These are phyloP conservation scores for Phylloboletellus chloephorus DNA, from an alignment of 1,284 basidiomycete species.

Conservation along the genomic window DNA sequence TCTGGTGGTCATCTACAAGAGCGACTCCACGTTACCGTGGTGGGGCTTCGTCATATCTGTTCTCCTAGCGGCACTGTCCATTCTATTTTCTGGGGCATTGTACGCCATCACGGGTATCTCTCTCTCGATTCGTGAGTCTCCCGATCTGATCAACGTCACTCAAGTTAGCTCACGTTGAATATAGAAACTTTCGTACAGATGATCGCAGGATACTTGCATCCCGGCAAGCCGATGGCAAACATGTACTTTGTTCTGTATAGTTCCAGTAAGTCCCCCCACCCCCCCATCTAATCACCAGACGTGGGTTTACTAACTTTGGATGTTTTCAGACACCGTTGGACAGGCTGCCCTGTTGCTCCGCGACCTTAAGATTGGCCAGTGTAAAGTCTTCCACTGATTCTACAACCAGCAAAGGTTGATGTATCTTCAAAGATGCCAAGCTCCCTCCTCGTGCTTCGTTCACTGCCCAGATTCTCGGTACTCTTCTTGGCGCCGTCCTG, in stretches of 20 bases:
- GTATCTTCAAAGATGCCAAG: conserved; percentile 46
- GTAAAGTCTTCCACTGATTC: conserved; percentile 18
- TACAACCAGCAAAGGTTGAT: conserved; percentile 7
- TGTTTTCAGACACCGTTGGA: conserved; percentile 35
- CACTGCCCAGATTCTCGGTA: conserved; percentile 52
- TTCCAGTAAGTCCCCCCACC: conserved; percentile 33
- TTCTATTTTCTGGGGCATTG: conserved; percentile 45
- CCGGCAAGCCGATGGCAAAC: conserved; percentile 53
- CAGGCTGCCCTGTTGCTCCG: conserved; percentile 45
- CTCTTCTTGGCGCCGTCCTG: conserved; percentile 43
- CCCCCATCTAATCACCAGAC: neutral
- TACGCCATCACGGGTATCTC: conserved; percentile 50
- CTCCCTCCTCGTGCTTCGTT: conserved; percentile 63
- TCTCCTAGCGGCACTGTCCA: conserved; percentile 37
- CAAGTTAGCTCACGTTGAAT: neutral
- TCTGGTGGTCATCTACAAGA: conserved; percentile 45
- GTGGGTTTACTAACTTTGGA: neutral
- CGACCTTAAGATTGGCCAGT: conserved; percentile 60
- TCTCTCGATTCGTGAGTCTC: conserved; percentile 41
- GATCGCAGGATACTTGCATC: conserved; percentile 57
- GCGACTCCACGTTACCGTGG: conserved; percentile 49
- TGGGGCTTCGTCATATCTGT: conserved; percentile 43
- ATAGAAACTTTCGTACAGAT: conserved; percentile 44
- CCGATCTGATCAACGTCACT: neutral
- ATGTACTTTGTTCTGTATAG: conserved; percentile 56